Evolutionary conservation across 1,139 yeast genomes (phyloP).

Genomic region (Lodderomyces margitis): DNA sequence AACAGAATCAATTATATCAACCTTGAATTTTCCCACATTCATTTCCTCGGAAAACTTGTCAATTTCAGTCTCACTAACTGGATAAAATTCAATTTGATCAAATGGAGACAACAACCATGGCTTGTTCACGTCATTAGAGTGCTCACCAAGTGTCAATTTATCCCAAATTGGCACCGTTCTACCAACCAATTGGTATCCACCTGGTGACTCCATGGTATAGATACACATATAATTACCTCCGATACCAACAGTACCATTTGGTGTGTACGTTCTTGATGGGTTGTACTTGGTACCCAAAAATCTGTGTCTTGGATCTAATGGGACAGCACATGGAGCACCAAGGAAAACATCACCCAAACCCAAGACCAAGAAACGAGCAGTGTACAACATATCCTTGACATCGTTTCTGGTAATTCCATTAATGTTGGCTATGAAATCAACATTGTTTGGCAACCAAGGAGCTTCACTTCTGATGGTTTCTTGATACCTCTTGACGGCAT

Average conservation of each 20-base stretch:
- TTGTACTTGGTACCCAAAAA: slow-evolving; percentile 90
- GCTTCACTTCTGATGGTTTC: slow-evolving; percentile 93
- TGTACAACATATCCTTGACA: slow-evolving; percentile 78
- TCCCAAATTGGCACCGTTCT: slow-evolving; percentile 98
- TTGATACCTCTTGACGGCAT: slow-evolving; percentile 84
- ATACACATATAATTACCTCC: slow-evolving; percentile 99
- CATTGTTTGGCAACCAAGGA: slow-evolving; percentile 97
- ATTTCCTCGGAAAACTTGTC: slow-evolving; percentile 71
- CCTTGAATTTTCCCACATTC: slow-evolving; percentile 75
- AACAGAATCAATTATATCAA: slow-evolving; percentile 71
- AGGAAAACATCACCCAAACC: slow-evolving; percentile 97
- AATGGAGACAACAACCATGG: slow-evolving; percentile 93
- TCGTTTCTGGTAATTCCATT: slow-evolving; percentile 76
- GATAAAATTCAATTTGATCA: slow-evolving; percentile 92
- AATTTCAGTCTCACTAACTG: slow-evolving; percentile 80
- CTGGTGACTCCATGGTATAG: slow-evolving; percentile 97
- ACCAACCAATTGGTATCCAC: slow-evolving; percentile 96
- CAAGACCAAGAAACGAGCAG: slow-evolving; percentile 85
- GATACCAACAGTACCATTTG: slow-evolving; percentile 95
- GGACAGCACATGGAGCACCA: slow-evolving; percentile 98
- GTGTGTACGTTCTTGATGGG: slow-evolving; percentile 94
- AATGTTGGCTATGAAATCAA: slow-evolving; percentile 86
- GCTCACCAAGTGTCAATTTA: slow-evolving; percentile 74
- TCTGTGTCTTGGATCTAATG: slow-evolving; percentile 94
- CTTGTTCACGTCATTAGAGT: slow-evolving; percentile 48